Evolutionary conservation across 257 asterid genomes (phyloP), one percentile per base, ranked within the genome.

Genomic region (Fraxinus cuspidata): DNA sequence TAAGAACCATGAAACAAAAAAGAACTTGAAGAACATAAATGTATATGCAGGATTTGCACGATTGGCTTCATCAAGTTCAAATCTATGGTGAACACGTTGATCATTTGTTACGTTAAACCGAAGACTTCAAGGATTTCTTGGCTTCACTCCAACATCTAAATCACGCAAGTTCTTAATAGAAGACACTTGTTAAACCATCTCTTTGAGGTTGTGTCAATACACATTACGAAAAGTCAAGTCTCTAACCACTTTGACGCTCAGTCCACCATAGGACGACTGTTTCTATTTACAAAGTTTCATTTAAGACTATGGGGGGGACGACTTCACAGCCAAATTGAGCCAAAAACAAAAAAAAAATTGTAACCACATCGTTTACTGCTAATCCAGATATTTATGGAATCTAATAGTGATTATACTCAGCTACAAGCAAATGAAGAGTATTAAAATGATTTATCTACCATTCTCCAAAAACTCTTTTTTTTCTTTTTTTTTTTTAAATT

Each of bases 11-110:
- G 47, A 23, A 70, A 29, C 8, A 73, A 5, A 21, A 13, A 31
- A 3, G 15, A 34, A 27, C 3, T 72, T 42, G 5, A 23, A 53
- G 32, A 77, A 37, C 65, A 34, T 18, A 77, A 47, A 78, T 3
- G 40, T 19, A 63, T 47, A 60, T 40, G 31, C 1, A 49, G 58
- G 67, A 56, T 49, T 72, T 21, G 9, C 3, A 12, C 18, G 37
- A 53, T 66, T 80, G 42, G 77, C 29, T 60, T 71, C 65, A 40
- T 77, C 73, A 32, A 68, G 71, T 81, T 49, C 25, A 53, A 67
- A 72, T 53, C 70, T 23, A 60, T 23, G 8, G 69, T 63, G 77
- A 47, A 23, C 29, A 81, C 29, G 35, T 42, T 47, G 6, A 71
- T 47, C 19, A 75, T 64, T 63, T 21, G 53, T 60, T 44, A 76